Evolutionary conservation across 805 yeast genomes (phyloP), one percentile per base, ranked within the genome.

Genomic region (Vanderwaltozyma yarrowii): DNA sequence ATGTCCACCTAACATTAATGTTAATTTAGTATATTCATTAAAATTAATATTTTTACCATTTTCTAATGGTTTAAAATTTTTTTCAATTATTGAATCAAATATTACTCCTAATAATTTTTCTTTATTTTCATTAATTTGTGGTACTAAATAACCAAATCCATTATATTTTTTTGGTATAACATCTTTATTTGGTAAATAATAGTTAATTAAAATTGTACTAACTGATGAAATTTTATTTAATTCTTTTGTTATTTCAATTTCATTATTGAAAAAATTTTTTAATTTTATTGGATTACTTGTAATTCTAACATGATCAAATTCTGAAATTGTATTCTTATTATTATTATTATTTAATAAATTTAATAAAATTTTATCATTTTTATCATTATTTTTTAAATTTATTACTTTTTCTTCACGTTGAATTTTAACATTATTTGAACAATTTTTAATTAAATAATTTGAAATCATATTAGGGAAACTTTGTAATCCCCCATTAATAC

Each of bases 1-100:
- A 50, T 81, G 84, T 1, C 96, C 96, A 4, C 96, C 96, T 48
- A 87, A 62, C 96, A 89, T 89, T 19, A 85, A 71, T 0, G 98
- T 92, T 39, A 88, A 54, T 48, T 82, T 85, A 5, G 86, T 74
- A 46, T 77, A 79, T 0, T 64, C 61, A 32, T 40, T 44, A 27
- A 46, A 41, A 16, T 45, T 15, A 20, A 32, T 31, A 18, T 37
- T 37, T 37, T 32, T 21, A 21, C 32, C 36, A 15, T 49, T 36
- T 26, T 48, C 50, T 19, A 49, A 46, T 1, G 62, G 61, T 15
- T 50, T 47, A 30, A 73, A 60, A 36, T 76, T 71, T 46, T 73
- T 70, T 51, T 83, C 92, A 17, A 85, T 74, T 38, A 85, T 86
- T 1, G 95, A 84, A 58, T 89, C 97, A 61, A 80, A 89, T 15